A percentile compares a stretch with the other conserved stretches of the same genome.
phyloP scores from a whole-genome alignment of 345 rosid species.

The Eucalyptus curtisii region DNA sequence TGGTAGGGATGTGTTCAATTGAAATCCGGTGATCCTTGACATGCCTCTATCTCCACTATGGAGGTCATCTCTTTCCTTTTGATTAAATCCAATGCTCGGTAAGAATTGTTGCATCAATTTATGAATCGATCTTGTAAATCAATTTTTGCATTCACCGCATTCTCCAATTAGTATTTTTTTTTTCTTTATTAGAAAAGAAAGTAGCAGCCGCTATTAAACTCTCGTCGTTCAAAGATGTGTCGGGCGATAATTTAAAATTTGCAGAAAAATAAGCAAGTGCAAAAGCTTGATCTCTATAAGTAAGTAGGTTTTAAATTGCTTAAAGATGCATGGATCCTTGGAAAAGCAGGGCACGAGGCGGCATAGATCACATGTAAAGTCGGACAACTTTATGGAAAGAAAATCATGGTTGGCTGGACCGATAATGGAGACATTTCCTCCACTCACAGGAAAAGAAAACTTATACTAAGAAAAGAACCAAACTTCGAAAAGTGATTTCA shows the following conservation, averaged over 20 bases:
- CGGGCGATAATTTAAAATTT: background rate
- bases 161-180: background rate
- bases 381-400: background rate
- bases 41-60: slow-evolving; percentile 3
- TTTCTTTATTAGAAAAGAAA: background rate
- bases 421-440: background rate
- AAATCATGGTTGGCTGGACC: background rate
- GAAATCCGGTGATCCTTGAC: background rate
- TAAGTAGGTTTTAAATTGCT: background rate
- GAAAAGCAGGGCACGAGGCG: background rate
- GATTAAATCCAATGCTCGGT: background rate
- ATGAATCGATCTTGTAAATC: background rate
- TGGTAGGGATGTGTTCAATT: background rate
- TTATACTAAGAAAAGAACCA: background rate
- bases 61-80: background rate
- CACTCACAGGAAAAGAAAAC: background rate
- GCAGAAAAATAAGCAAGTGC: background rate
- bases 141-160: background rate
- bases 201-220: background rate
- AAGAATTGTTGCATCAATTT: background rate
- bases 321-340: background rate
- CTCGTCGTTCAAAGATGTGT: background rate
- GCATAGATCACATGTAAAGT: background rate
- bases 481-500: background rate
- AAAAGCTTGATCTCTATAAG: background rate